Base-by-base conservation (phyloP, 805 yeast genomes). In the Komagataella ulmi region DNA sequence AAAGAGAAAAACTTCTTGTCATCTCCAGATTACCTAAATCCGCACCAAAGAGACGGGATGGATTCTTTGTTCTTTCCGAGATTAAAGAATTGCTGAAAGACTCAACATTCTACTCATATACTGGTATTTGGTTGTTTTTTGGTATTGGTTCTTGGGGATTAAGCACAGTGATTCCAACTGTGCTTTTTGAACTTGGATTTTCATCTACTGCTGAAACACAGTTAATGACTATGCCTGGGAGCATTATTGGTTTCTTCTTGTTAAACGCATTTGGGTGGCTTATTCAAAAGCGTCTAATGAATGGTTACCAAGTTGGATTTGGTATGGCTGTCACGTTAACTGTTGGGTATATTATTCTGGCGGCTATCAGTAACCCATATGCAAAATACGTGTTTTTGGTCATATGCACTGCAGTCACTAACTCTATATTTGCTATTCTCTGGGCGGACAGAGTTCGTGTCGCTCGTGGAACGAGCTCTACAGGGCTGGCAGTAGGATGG, bases 1-100 rank as follows among this genome's bases (percentile, higher is more conserved):
- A 63, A 46, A 58, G 55, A 46, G 64, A 63, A 30, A 43, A 40
- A 3, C 23, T 21, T 5, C 6, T 21, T 3, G 44, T 45, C 24
- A 30, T 46, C 46, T 17, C 36, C 46, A 36, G 36, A 50, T 46
- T 30, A 46, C 23, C 23, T 21, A 21, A 21, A 3, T 21, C 23
- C 6, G 23, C 23, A 21, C 23, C 23, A 21, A 21, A 21, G 6
- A 21, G 23, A 21, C 5, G 6, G 6, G 23, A 21, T 6, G 23
- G 23, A 21, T 21, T 21, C 3, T 21, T 21, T 21, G 23, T 21
- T 21, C 23, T 21, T 3, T 21, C 23, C 6, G 23, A 21, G 6
- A 21, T 21, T 3, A 21, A 21, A 21, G 23, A 21, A 21, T 21
- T 21, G 23, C 23, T 21, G 6, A 21, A 21, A 3, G 23, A 21